Base-by-base conservation (phyloP, 345 rosid species). In the Aegle marmelos region DNA sequence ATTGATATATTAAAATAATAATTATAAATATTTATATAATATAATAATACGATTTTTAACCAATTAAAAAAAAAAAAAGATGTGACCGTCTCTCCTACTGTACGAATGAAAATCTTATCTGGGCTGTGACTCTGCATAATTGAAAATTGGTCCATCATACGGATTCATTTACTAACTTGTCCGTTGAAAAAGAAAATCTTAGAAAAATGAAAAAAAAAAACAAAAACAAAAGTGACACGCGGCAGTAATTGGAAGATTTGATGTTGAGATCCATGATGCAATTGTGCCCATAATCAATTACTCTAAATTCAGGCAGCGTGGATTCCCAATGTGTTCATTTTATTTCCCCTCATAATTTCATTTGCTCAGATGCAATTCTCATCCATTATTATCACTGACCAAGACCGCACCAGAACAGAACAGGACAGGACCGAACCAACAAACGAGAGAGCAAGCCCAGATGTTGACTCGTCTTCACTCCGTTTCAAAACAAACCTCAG, bases 281-380 rank as follows among this genome's bases (percentile, higher is more conserved):
- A 5, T 1, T 1, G 57, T 53, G 57, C 57, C 57, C 57, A 53
- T 53, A 53, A 17, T 17, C 11, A 53, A 53, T 53, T 17, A 53
- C 57, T 53, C 57, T 1, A 50, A 50, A 50, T 50, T 50, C 22
- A 14, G 33, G 76, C 25, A 79, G 68, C 9, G 82, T 57, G 67
- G 69, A 66, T 86, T 82, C 87, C 85, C 80, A 80, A 86, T 64
- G 87, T 76, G n/a, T 76, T 86, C 79, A 4, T 4, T 78, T 73
- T 16, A 1, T 5, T 13, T 0, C 11, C 14, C 14, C 14, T 10
- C 3, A 2, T 41, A 41, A 0, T 4, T 36, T 72, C 39, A 13
- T 54, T 28, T 31, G 56, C 56, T 16, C 56, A 16, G 56, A 16
- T 4, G 21, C 56, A 14, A 16, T 50, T 48, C 17, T 50, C 56